These are phyloP conservation scores for Calonectria pauciramosa DNA, from an alignment of 2,329 filamentous ascomycete species.

Conservation along the genomic window DNA sequence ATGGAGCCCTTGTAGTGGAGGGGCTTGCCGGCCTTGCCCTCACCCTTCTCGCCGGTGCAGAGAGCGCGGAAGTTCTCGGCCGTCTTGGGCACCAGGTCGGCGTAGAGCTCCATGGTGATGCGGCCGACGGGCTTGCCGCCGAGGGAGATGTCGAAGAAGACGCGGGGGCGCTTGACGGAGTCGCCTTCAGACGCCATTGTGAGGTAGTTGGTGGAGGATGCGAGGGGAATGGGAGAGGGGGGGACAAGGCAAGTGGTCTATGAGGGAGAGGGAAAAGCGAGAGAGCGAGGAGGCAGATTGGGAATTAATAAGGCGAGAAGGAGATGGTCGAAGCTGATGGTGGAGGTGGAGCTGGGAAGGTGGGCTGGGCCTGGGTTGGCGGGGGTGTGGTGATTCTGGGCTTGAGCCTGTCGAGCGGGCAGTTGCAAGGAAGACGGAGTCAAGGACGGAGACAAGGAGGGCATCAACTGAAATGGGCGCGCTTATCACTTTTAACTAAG, in stretches of 20 bases:
- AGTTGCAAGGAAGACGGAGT: neutral
- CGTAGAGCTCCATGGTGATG: conserved; percentile 87
- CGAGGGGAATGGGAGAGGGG: neutral
- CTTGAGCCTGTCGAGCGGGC: neutral
- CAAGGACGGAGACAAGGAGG: neutral
- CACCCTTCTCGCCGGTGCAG: conserved; percentile 94
- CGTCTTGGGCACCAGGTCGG: conserved; percentile 88
- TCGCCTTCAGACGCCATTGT: conserved; percentile 58
- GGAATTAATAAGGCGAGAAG: conserved; percentile 19
- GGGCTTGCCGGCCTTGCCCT: conserved; percentile 84
- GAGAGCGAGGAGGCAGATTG: neutral
- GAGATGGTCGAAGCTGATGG: conserved; percentile 13
- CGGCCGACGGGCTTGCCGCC: conserved; percentile 81
- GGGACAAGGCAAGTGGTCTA: neutral
- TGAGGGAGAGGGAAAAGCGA: neutral
- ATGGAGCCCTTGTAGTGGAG: conserved; percentile 93
- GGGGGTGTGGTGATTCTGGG: conserved; percentile 1
- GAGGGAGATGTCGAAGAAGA: conserved; percentile 94
- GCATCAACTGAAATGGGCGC: neutral
- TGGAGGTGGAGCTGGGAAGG: conserved; percentile 20
- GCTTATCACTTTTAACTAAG: conserved; percentile 11
- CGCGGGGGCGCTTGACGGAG: conserved; percentile 75
- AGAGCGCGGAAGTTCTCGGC: conserved; percentile 96
- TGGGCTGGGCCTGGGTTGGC: neutral
- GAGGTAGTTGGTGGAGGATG: neutral